Conservation (phyloP, 148 eudicot species). For the Chenopodium suecicum region DNA sequence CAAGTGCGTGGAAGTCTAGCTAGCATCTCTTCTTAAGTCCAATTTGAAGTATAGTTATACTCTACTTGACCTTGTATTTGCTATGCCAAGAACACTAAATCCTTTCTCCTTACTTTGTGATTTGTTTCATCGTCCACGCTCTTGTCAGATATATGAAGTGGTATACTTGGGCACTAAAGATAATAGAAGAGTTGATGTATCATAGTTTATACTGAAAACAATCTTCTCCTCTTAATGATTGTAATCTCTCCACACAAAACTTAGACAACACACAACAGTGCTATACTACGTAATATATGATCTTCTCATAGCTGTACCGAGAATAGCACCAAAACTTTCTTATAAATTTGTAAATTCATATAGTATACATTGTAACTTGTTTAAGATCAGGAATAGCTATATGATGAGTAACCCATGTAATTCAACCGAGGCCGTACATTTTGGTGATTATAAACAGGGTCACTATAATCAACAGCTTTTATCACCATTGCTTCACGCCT, state of each 20-base stretch:
- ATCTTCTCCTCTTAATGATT: neutral
- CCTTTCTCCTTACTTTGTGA: neutral
- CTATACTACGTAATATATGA: neutral
- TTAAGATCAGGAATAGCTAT: slow-evolving; percentile 38
- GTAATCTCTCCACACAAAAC: neutral
- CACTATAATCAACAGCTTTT: slow-evolving; percentile 78
- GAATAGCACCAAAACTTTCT: neutral
- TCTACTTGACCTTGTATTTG: no score
- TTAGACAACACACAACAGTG: neutral
- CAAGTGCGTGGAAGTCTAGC: no score
- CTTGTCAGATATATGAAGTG: neutral
- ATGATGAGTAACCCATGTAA: slow-evolving; percentile 71
- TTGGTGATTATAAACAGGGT: slow-evolving; percentile 46
- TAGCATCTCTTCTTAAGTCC: no score
- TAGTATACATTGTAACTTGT: neutral
- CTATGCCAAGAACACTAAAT: neutral
- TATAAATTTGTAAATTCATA: neutral
- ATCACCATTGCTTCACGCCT: slow-evolving; percentile 72
- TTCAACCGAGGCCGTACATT: slow-evolving; percentile 66
- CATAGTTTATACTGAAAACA: neutral
- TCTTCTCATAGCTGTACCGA: slow-evolving; percentile 4
- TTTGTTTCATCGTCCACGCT: neutral
- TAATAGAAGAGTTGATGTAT: neutral
- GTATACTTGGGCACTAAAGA: neutral
- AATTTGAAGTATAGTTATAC: no score